Conservation (phyloP, 2,329 filamentous ascomycete species). For the Nothophaeocryptopus gaeumannii region DNA sequence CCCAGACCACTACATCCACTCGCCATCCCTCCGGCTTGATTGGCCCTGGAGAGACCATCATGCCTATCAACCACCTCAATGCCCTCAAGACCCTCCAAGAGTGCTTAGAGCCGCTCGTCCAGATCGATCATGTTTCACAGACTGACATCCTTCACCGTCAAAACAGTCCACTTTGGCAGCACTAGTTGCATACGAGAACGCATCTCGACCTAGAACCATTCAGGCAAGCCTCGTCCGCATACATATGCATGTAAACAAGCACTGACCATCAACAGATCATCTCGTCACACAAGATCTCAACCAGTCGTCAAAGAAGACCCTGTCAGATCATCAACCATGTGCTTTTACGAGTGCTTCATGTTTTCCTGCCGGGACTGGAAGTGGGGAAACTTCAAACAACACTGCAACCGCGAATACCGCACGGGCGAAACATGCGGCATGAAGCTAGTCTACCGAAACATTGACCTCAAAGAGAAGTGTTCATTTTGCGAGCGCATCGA, state of each 20-base stretch:
- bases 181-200: no score
- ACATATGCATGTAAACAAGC: conserved; percentile 8
- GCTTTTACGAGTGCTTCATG: conserved; percentile 88
- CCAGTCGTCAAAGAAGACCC: background rate
- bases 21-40: background rate
- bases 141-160: background rate
- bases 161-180: no score
- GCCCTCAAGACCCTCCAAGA: no score
- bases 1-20: background rate
- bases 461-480: conserved; percentile 64
- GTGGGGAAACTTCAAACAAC: conserved; percentile 89
- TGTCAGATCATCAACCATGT: conserved; percentile 58
- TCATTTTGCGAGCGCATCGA: conserved; percentile 85
- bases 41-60: no score
- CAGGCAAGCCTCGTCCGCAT: conserved; percentile 2
- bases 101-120: no score
- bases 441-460: conserved; percentile 80
- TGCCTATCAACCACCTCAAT: no score
- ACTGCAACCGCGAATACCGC: conserved; percentile 91
- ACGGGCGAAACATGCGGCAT: conserved; percentile 95
- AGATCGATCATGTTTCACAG: conserved; percentile 2
- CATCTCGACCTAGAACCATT: background rate
- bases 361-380: conserved; percentile 89
- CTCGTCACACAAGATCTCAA: background rate
- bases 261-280: conserved; percentile 12